A percentile compares a stretch with the other conserved stretches of the same genome.
Evolutionary conservation across 2,329 filamentous ascomycete genomes (phyloP).

Genomic region (Botryotinia convoluta): DNA sequence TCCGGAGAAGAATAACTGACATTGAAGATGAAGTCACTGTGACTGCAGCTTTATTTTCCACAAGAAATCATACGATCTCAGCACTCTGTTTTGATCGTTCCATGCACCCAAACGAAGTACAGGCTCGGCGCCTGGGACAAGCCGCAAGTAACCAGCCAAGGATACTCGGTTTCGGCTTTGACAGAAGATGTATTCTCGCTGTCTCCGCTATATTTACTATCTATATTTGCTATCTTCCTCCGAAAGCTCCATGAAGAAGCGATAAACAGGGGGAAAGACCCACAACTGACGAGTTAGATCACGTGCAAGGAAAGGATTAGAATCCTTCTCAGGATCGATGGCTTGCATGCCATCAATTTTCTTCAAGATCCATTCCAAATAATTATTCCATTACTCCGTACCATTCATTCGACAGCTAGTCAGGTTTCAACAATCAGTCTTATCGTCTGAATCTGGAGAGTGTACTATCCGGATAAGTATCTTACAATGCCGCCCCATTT

Average conservation of each 20-base stretch:
- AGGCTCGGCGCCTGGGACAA: neutral
- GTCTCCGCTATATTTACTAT: neutral
- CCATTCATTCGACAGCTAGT: neutral
- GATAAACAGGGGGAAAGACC: neutral
- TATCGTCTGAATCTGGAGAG: neutral
- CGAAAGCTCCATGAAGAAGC: constrained; percentile 10
- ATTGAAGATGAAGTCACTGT: neutral
- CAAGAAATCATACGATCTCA: neutral
- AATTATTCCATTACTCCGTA: neutral
- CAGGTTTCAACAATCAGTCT: neutral
- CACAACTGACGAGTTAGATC: neutral
- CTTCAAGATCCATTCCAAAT: neutral
- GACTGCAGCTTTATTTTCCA: neutral
- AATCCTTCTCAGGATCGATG: neutral
- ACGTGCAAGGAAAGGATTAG: neutral
- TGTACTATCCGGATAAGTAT: neutral
- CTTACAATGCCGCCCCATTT: neutral
- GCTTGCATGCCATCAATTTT: neutral
- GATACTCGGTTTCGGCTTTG: neutral
- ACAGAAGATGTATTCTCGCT: neutral
- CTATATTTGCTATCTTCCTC: neutral
- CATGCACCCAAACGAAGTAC: neutral
- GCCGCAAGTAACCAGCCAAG: neutral
- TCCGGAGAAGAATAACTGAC: neutral
- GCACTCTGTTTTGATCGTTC: neutral